A percentile compares a stretch with the other conserved stretches of the same genome.
These are phyloP conservation scores for Urtica urens DNA, from an alignment of 306 rosid genomes.

Conservation along the genomic window DNA sequence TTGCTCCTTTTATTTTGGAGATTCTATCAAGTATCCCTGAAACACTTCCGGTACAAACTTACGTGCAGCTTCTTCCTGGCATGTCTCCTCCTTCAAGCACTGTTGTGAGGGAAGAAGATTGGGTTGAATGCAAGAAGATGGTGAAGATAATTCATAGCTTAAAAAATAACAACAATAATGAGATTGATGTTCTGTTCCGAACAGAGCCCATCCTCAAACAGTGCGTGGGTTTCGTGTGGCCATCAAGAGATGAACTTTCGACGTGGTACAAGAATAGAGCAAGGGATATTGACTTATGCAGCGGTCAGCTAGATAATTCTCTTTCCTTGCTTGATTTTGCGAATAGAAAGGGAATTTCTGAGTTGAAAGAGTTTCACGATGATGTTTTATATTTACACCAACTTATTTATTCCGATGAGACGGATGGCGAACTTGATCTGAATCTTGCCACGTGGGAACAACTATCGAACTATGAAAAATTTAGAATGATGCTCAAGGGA, in stretches of 20 bases:
- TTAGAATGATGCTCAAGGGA: conserved; percentile 78
- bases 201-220: conserved; percentile 85
- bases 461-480: conserved; percentile 65
- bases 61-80: conserved; percentile 94
- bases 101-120: conserved; percentile 81
- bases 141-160: conserved; percentile 35
- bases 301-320: conserved; percentile 89
- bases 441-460: conserved; percentile 68
- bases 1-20: conserved; percentile 59
- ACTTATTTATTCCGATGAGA: conserved; percentile 65
- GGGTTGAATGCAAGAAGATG: conserved; percentile 97
- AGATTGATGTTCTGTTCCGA: conserved; percentile 41
- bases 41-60: conserved; percentile 78
- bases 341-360: conserved; percentile 54
- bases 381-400: conserved; percentile 62
- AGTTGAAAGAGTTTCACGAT: conserved; percentile 58
- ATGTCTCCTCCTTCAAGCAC: conserved; percentile 62
- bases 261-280: conserved; percentile 80
- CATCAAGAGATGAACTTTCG: conserved; percentile 56
- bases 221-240: conserved; percentile 64
- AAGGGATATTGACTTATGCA: conserved; percentile 58
- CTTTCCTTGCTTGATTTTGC: conserved; percentile 74
- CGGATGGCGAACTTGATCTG: conserved; percentile 36
- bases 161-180: conserved; percentile 33
- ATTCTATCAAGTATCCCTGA: conserved; percentile 84